Base-by-base conservation (phyloP, 257 asterid species). In the Salvia splendens region DNA sequence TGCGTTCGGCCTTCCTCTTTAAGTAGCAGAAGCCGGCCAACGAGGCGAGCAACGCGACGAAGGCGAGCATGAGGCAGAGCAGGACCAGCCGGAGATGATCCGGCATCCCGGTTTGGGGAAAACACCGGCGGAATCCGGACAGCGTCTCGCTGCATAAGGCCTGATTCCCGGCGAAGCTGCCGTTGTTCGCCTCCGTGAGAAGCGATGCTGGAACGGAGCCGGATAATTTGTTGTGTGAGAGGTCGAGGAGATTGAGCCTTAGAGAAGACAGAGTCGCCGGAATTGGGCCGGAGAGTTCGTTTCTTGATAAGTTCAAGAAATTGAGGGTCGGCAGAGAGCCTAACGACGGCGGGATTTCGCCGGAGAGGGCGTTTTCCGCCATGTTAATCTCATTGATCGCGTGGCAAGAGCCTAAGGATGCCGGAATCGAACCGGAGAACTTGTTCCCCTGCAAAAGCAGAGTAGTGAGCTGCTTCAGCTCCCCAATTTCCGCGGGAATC, bases 191-290 rank as follows among this genome's bases (percentile, higher is more conserved):
- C 46, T 72, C 84, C 36, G 76, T 67, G 5, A 86, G 70, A 32
- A 88, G 92, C 51, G 91, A 83, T 3, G 57, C 75, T 0, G 97
- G 97, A 41, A 91, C 73, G 5, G 83, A 69, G 20, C 97, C 97
- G 6, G 82, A 78, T 51, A 93, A 74, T 7, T 20, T 69, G 62
- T 93, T 93, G 24, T 85, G 6, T 0, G 98, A 87, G 8, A 93
- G 83, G 68, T 90, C 98, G 16, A 93, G 87, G 35, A 93, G 79
- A 36, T 83, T 93, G 12, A 93, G 83, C 74, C 63, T 81, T 17
- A 86, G 72, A 40, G 88, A 73, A 8, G 97, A 81, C 12, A 93
- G 71, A 58, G 86, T 65, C n/a, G n/a, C 67, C 0, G 98, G 98
- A 61, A 93, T 93, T 12, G 62, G 70, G 10, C 98, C 98, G 4